These are phyloP conservation scores for Leccinum subspadiceum DNA, from an alignment of 1,284 basidiomycete genomes.

Conservation along the genomic window DNA sequence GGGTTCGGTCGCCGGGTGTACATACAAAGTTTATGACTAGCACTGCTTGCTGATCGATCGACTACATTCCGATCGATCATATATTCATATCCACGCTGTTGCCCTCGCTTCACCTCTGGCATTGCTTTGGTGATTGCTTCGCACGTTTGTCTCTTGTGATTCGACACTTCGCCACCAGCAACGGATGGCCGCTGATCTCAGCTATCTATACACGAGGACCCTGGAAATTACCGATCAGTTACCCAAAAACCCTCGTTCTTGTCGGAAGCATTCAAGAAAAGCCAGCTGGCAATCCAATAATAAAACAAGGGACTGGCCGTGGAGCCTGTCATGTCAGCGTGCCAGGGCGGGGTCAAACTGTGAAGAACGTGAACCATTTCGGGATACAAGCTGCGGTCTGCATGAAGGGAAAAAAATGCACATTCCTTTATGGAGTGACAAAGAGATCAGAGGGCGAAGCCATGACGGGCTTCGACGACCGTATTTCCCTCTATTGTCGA, in stretches of 20 bases:
- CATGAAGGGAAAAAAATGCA: not conserved
- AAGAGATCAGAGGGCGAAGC: not conserved
- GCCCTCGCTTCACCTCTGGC: not conserved
- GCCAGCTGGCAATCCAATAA: not conserved
- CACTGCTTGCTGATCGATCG: not conserved
- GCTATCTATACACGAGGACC: not conserved
- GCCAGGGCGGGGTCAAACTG: not conserved
- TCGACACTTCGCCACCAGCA: not conserved
- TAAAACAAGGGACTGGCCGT: not conserved
- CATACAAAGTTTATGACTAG: not conserved
- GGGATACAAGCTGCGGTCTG: not conserved
- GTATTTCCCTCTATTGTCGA: not conserved
- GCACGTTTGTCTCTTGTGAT: not conserved
- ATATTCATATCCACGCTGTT: not conserved
- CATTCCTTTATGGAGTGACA: not conserved
- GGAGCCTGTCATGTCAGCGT: not conserved
- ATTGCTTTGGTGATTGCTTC: conserved; percentile 7
- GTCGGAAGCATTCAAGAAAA: not conserved
- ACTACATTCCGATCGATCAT: not conserved
- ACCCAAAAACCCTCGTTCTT: not conserved
- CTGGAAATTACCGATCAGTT: not conserved
- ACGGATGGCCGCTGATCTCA: not conserved
- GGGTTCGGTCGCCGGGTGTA: not conserved
- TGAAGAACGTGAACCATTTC: not conserved
- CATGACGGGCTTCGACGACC: not conserved